Evolutionary conservation across 768 basidiomycete genomes (phyloP).

Genomic region (Cytidiella melzeri): DNA sequence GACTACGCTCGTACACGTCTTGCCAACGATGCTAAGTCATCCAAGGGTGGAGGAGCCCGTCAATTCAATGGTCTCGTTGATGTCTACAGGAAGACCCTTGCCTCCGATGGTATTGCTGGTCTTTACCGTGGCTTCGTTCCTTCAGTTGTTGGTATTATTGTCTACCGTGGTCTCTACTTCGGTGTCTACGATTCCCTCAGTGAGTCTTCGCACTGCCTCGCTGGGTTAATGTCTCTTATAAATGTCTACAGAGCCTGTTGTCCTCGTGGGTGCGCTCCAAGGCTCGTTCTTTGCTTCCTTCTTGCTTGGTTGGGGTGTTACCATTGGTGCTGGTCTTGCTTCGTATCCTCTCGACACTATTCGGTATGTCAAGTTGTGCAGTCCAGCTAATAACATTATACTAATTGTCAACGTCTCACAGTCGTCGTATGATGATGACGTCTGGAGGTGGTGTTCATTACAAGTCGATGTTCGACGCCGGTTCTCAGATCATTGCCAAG

Average conservation of each 20-base stretch:
- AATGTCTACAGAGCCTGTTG: slow-evolving; percentile 72
- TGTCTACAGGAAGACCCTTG: slow-evolving; percentile 96
- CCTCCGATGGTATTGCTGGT: slow-evolving; percentile 95
- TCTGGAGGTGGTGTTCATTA: slow-evolving; percentile 94
- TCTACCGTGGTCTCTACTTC: slow-evolving; percentile 99
- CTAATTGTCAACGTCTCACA: slow-evolving; percentile 30
- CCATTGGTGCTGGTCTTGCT: slow-evolving; percentile 98
- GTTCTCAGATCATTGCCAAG: slow-evolving; percentile 89
- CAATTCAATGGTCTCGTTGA: slow-evolving; percentile 99
- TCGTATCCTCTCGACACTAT: slow-evolving; percentile 94
- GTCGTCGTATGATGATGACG: slow-evolving; percentile 99
- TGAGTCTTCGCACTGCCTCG: slow-evolving; percentile 34
- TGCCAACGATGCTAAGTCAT: slow-evolving; percentile 94
- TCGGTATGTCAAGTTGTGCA: slow-evolving; percentile 57
- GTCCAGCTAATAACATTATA: background rate
- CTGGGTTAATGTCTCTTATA: slow-evolving; percentile 20
- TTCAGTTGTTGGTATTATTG: slow-evolving; percentile 98
- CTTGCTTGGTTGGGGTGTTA: slow-evolving; percentile 97
- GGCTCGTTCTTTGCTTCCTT: slow-evolving; percentile 98
- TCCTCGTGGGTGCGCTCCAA: slow-evolving; percentile 91
- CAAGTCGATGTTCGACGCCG: slow-evolving; percentile 99
- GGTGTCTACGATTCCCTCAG: slow-evolving; percentile 95
- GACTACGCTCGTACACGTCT: slow-evolving; percentile 99
- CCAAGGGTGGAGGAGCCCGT: slow-evolving; percentile 86
- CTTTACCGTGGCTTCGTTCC: slow-evolving; percentile 99